Percentiles rank a stretch among this genome's conserved stretches.
phyloP scores from a whole-genome alignment of 2,329 filamentous ascomycete genomes.

The Cytospora piceae region DNA sequence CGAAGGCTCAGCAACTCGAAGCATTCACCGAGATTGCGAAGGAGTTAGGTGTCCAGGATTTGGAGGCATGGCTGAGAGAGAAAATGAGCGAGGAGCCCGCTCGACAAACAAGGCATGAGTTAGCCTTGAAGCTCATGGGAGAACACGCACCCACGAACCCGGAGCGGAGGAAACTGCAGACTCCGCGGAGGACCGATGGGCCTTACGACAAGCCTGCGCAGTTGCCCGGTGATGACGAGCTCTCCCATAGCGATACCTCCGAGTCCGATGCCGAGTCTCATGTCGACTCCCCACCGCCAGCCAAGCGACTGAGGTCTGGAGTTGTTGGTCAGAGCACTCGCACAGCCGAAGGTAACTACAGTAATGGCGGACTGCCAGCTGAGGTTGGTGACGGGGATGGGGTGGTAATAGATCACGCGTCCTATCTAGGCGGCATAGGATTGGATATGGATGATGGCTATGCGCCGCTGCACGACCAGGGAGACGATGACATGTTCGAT shows the following conservation, averaged over 20 bases:
- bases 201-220: neutral
- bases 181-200: neutral
- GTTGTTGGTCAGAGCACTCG: neutral
- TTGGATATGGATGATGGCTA: neutral
- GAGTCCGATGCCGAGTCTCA: slow-evolving; percentile 2
- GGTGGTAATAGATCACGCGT: neutral
- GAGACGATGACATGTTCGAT: neutral
- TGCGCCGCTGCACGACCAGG: neutral
- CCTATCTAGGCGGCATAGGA: neutral
- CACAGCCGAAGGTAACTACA: neutral
- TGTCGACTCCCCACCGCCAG: neutral
- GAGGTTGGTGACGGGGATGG: neutral
- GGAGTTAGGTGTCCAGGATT: slow-evolving; percentile 18
- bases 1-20: slow-evolving; percentile 22
- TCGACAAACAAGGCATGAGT: slow-evolving; percentile 25
- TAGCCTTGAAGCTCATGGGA: slow-evolving; percentile 27
- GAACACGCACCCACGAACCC: slow-evolving; percentile 23
- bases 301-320: neutral
- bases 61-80: slow-evolving; percentile 11
- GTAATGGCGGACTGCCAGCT: neutral
- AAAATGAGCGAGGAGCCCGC: slow-evolving; percentile 18
- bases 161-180: slow-evolving; percentile 23
- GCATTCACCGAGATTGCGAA: slow-evolving; percentile 25
- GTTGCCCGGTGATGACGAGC: neutral
- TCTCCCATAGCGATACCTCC: neutral